These are phyloP conservation scores for Fusarium sp. DNA, from an alignment of 2,329 filamentous ascomycete species.

Conservation along the genomic window DNA sequence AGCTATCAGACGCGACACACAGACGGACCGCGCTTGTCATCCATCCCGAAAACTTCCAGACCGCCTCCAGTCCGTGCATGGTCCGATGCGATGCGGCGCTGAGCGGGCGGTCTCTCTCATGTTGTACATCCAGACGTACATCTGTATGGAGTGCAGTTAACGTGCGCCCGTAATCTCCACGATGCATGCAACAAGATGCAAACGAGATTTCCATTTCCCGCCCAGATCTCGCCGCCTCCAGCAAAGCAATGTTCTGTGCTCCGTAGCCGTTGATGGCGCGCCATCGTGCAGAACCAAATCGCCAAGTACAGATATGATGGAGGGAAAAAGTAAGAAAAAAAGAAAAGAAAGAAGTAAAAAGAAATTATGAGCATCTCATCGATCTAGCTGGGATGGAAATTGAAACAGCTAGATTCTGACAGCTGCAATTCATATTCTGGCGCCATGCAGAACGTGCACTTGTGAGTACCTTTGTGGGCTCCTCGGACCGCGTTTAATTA, in stretches of 20 bases:
- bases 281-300: background rate
- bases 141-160: constrained; percentile 20
- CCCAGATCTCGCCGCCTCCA: constrained; percentile 26
- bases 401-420: constrained; percentile 17
- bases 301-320: background rate
- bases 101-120: background rate
- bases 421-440: constrained; percentile 15
- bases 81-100: background rate
- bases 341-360: constrained; percentile 14
- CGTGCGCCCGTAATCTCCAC: constrained; percentile 22
- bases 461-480: background rate
- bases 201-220: constrained; percentile 17
- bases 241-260: constrained; percentile 1
- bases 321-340: constrained; percentile 18
- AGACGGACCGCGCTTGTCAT: constrained; percentile 14
- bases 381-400: constrained; percentile 13
- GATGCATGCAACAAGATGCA: constrained; percentile 22
- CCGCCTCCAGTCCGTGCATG: constrained; percentile 20
- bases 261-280: background rate
- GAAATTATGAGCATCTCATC: constrained; percentile 16
- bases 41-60: constrained; percentile 32
- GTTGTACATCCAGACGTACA: background rate
- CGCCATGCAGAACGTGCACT: background rate
- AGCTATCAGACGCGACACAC: background rate
- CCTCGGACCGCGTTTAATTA: constrained; percentile 10